phyloP scores from a whole-genome alignment of 2,329 filamentous ascomycete species.

The Diaporthe citri region DNA sequence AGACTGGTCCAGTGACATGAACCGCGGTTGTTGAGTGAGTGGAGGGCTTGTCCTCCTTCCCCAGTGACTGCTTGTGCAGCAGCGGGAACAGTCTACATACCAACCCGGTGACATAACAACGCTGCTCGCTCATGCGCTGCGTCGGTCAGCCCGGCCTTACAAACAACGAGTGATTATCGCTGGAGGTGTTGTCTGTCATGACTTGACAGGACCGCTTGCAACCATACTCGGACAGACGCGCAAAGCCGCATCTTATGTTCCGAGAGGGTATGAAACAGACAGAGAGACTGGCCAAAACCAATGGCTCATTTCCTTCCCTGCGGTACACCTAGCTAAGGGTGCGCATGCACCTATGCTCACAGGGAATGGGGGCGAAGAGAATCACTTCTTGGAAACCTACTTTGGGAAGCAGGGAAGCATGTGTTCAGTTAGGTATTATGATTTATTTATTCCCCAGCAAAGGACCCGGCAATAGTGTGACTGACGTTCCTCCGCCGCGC shows the following conservation, averaged over 20 bases:
- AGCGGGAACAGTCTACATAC: not conserved
- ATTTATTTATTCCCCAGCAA: conserved; percentile 26
- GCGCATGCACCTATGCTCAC: not conserved
- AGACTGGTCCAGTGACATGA: not conserved
- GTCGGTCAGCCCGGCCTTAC: not conserved
- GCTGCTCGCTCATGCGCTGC: not conserved
- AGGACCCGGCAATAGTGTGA: not conserved
- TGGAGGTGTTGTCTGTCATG: not conserved
- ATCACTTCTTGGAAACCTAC: not conserved
- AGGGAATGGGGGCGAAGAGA: not conserved
- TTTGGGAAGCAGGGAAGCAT: not conserved
- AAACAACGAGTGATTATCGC: not conserved
- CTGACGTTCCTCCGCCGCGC: conserved; percentile 4
- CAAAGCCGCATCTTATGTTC: no score
- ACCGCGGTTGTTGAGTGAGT: not conserved
- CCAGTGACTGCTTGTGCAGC: no score
- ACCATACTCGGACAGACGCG: no score
- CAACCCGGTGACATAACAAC: not conserved
- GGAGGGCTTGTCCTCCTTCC: not conserved
- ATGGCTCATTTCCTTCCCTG: not conserved
- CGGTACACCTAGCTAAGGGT: no score
- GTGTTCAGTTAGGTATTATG: conserved; percentile 26
- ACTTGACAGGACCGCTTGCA: not conserved
- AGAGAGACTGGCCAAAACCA: not conserved
- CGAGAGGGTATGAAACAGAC: not conserved